Evolutionary conservation across 352 stramenopile species (phyloP), one percentile per base, ranked within the genome.

Genomic region (Blastocystis sp.): DNA sequence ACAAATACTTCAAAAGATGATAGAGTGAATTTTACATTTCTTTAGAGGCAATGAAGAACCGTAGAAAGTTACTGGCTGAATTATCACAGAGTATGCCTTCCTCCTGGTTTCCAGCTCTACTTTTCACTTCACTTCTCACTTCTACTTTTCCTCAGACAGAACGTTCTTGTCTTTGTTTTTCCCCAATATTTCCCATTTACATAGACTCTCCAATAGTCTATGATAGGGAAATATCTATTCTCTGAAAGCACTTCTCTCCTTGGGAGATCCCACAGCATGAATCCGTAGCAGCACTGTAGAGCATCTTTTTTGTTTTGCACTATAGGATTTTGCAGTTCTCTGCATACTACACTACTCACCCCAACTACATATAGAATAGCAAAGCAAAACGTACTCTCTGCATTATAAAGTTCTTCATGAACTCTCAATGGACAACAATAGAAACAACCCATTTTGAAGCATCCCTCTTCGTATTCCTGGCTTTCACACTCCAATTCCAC

Each of bases 141-240:
- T 37, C 41, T 50, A 85, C 73, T 65, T 45, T 68, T 85, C 50
- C 53, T 85, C 73, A 85, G 53, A 11, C 73, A 85, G 30, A 69
- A 85, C 37, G 43, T 54, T 55, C 20, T 68, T 0, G 20, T 66
- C 30, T 43, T 26, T 43, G 73, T 85, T 30, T 66, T 66, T 13
- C 73, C 73, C 30, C 20, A 53, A 16, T 66, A 66, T 45, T 45
- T 34, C n/a, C 73, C 73, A 47, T 85, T 47, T 2, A 66, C 53
- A 43, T 54, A 85, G 6, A 85, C 47, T 20, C 73, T 50, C 26
- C 39, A 85, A 26, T 39, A 85, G n/a, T 85, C 50, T 30, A 85
- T 55, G 3, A 66, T 41, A 9, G 73, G 73, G 11, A 85, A 24
- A 2, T 69, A 54, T 6, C 47, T 55, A 16, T 85, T 55, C 0